These are phyloP conservation scores for Climacium dendroides DNA, from an alignment of 225 moss, liverwort and hornwort genomes.

Conservation along the genomic window DNA sequence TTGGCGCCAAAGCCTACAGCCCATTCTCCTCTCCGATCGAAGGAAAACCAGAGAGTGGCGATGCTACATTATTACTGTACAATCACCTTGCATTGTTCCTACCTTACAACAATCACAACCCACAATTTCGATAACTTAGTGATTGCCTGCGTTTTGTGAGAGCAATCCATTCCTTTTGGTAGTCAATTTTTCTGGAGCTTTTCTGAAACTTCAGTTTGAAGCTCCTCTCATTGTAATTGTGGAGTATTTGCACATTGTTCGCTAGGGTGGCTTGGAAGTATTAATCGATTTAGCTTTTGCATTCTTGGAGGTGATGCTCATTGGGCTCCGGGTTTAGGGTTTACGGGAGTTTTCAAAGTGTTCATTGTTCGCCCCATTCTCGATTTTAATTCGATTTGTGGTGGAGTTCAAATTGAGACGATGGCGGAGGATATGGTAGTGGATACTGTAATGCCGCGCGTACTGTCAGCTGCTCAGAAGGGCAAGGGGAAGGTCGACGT, in stretches of 20 bases:
- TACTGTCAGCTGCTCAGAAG: constrained; percentile 27
- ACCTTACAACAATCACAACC: background rate
- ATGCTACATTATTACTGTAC: background rate
- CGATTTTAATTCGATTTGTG: background rate
- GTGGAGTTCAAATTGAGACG: background rate
- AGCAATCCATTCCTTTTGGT: no score
- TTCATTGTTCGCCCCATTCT: background rate
- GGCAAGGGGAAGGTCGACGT: constrained; percentile 41
- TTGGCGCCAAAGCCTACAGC: background rate
- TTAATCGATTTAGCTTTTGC: background rate
- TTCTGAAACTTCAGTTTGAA: background rate
- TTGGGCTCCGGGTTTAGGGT: background rate
- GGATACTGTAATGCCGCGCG: constrained; percentile 11
- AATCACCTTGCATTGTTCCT: background rate
- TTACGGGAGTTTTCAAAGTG: background rate
- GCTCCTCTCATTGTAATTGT: background rate
- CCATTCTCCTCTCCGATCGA: background rate
- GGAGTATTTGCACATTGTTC: background rate
- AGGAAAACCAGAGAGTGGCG: no score
- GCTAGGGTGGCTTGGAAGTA: background rate
- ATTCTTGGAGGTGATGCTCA: background rate
- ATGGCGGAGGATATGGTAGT: constrained; percentile 45
- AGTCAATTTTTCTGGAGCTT: background rate
- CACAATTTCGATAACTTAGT: background rate
- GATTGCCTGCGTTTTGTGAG: background rate